These are phyloP conservation scores for Kalmanozyma brasiliensis DNA, from an alignment of 1,284 basidiomycete species.

Conservation along the genomic window DNA sequence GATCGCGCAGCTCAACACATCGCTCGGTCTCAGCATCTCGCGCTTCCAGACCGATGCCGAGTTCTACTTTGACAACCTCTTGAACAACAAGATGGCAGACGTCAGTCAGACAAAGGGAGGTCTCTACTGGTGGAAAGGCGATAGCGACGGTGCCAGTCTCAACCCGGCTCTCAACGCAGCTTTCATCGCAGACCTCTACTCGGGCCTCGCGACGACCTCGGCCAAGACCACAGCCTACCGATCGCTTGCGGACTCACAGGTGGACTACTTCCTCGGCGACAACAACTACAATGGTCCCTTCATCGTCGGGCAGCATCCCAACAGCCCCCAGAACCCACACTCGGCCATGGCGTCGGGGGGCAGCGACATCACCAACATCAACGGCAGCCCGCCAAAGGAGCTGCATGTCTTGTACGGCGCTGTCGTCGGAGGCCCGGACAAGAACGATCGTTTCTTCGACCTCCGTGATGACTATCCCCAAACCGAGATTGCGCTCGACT, in stretches of 20 bases:
- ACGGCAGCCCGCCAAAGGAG: slow-evolving; percentile 77
- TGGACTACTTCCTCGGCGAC: slow-evolving; percentile 83
- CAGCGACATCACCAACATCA: slow-evolving; percentile 74
- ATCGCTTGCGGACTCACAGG: slow-evolving; percentile 78
- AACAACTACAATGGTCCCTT: slow-evolving; percentile 87
- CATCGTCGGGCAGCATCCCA: slow-evolving; percentile 85
- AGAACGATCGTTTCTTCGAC: slow-evolving; percentile 81
- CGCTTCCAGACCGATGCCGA: slow-evolving; percentile 80
- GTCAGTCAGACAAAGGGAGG: slow-evolving; percentile 73
- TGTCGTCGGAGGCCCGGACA: slow-evolving; percentile 85
- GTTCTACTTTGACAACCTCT: slow-evolving; percentile 78
- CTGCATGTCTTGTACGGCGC: slow-evolving; percentile 85
- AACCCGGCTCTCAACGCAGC: slow-evolving; percentile 88
- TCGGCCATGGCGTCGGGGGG: slow-evolving; percentile 87
- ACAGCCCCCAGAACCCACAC: slow-evolving; percentile 87
- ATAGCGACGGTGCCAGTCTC: slow-evolving; percentile 80
- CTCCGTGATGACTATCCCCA: slow-evolving; percentile 83
- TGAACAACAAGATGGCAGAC: slow-evolving; percentile 72
- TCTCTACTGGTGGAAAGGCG: slow-evolving; percentile 80
- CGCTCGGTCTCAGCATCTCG: slow-evolving; percentile 75
- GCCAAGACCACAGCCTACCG: slow-evolving; percentile 76
- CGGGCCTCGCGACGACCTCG: slow-evolving; percentile 72
- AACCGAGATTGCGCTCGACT: slow-evolving; percentile 76
- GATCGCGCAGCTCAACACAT: slow-evolving; percentile 69
- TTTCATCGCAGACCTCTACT: slow-evolving; percentile 81